A percentile compares a stretch with the other conserved stretches of the same genome.
These are phyloP conservation scores for Claviceps quebecensis DNA, from an alignment of 2,329 filamentous ascomycete species.

Conservation along the genomic window DNA sequence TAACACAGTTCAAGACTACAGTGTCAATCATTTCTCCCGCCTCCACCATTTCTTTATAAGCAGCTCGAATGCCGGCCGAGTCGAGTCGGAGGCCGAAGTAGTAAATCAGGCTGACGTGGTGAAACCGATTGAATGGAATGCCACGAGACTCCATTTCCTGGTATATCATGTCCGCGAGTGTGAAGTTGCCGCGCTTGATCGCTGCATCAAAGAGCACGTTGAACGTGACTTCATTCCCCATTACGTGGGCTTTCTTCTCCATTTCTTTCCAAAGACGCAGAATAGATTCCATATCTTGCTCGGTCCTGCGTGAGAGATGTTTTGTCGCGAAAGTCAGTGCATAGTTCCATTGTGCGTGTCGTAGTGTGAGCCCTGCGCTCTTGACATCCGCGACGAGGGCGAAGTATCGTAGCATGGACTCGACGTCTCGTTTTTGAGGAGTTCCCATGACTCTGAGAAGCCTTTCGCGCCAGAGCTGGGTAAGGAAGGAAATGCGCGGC, in stretches of 20 bases:
- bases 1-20: conserved; percentile 72
- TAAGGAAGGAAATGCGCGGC: conserved; percentile 36
- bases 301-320: conserved; percentile 48
- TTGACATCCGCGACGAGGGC: conserved; percentile 74
- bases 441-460: conserved; percentile 57
- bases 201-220: conserved; percentile 86
- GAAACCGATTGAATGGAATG: conserved; percentile 59
- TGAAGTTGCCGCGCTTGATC: conserved; percentile 70
- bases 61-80: conserved; percentile 56
- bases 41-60: conserved; percentile 73
- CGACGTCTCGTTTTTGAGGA: conserved; percentile 39
- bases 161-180: conserved; percentile 71
- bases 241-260: conserved; percentile 56
- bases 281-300: conserved; percentile 43
- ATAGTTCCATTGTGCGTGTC: conserved; percentile 62
- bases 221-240: conserved; percentile 68
- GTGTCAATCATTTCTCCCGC: conserved; percentile 82
- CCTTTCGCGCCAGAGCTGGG: conserved; percentile 39
- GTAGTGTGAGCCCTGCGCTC: conserved; percentile 54
- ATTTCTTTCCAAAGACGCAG: conserved; percentile 79
- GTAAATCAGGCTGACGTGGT: conserved; percentile 69
- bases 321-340: conserved; percentile 68
- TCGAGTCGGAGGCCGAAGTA: conserved; percentile 67
- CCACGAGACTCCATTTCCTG: conserved; percentile 63
- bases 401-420: conserved; percentile 69